Evolutionary conservation across 345 rosid genomes (phyloP).

Genomic region (Eucalyptus erythrocorys): DNA sequence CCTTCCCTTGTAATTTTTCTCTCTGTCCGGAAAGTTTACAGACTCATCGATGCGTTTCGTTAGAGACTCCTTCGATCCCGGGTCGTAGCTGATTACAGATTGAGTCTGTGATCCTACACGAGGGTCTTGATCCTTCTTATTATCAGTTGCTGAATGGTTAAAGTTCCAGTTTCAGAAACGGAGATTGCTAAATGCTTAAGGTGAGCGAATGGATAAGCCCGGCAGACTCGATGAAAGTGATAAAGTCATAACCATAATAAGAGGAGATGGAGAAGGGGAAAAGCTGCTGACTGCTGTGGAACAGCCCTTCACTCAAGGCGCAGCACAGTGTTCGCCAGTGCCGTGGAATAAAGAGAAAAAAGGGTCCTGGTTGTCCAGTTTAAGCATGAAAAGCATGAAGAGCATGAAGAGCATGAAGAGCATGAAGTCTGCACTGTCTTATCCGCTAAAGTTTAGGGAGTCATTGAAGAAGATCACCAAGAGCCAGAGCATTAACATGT

Average conservation of each 20-base stretch:
- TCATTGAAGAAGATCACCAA: constrained; percentile 27
- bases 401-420: not conserved
- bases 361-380: constrained; percentile 11
- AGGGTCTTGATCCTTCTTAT: not conserved
- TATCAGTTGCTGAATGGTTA: not conserved
- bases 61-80: not conserved
- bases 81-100: not conserved
- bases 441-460: constrained; percentile 15
- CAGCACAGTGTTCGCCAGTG: not conserved
- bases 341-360: constrained; percentile 7
- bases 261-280: not conserved
- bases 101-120: not conserved
- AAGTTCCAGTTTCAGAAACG: not conserved
- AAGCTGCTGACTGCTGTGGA: not conserved
- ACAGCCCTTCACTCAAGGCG: not conserved
- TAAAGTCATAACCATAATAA: constrained; percentile 16
- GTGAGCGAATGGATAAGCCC: not conserved
- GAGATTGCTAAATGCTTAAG: not conserved
- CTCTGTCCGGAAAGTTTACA: not conserved
- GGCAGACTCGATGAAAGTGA: not conserved
- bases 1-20: not conserved
- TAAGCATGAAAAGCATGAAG: constrained; percentile 4
- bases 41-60: not conserved
- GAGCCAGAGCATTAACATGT: constrained; percentile 22
- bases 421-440: constrained; percentile 12